A percentile compares a stretch with the other conserved stretches of the same genome.
Conservation (phyloP, 352 stramenopile genomes). For the Phytopythium cucurbitacearum region DNA sequence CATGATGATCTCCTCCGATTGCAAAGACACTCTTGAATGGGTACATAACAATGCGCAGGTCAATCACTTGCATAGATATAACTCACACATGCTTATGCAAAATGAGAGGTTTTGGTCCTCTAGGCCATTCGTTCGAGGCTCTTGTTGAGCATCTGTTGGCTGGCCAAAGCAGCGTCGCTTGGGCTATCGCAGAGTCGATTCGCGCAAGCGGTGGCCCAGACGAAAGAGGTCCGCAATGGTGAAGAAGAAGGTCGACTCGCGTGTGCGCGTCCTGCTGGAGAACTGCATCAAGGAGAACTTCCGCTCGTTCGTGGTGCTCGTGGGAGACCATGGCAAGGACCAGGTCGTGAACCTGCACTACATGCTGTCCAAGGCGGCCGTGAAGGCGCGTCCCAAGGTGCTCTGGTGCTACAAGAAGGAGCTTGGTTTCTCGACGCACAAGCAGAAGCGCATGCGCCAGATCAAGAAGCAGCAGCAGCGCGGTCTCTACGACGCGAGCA, state of each 20-base stretch:
- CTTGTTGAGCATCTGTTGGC: too few relatives aligned
- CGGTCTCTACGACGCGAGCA: conserved; percentile 89
- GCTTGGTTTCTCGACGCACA: conserved; percentile 98
- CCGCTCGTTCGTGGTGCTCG: conserved; percentile 96
- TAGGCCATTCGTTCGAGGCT: too few relatives aligned
- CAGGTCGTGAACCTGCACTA: conserved; percentile 99
- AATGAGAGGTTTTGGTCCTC: conserved; percentile 2
- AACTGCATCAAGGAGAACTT: conserved; percentile 96
- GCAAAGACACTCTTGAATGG: not conserved
- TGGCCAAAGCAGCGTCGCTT: too few relatives aligned
- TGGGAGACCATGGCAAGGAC: conserved; percentile 99
- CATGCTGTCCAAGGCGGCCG: conserved; percentile 94
- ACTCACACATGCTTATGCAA: not conserved
- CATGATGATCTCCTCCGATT: conserved; percentile 14
- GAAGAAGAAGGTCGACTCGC: conserved; percentile 98
- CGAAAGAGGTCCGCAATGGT: conserved; percentile 80
- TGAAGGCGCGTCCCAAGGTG: conserved; percentile 94
- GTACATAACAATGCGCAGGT: too few relatives aligned
- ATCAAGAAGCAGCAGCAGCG: conserved; percentile 95
- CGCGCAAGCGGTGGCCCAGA: conserved; percentile 2
- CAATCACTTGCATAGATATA: too few relatives aligned
- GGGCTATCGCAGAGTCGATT: too few relatives aligned
- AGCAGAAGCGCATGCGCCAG: conserved; percentile 92
- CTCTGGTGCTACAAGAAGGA: conserved; percentile 99
- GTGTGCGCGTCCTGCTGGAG: conserved; percentile 97